A percentile compares a stretch with the other conserved stretches of the same genome.
phyloP scores from a whole-genome alignment of 352 stramenopile species.

The Globisporangium orthogonon region DNA sequence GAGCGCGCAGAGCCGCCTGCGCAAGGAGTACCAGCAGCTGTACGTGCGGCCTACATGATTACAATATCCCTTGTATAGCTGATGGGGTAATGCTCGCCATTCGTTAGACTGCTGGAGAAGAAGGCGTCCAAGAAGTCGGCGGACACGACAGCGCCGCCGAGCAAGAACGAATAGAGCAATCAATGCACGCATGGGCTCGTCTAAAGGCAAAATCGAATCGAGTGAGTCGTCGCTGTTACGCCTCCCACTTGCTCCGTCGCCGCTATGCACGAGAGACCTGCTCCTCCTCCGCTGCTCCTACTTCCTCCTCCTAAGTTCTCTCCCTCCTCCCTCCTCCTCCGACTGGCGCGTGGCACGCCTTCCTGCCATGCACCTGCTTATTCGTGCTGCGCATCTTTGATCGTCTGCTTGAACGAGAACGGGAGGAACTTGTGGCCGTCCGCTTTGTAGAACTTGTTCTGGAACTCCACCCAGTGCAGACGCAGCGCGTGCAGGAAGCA shows the following conservation, averaged over 20 bases:
- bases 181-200: not conserved
- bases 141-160: not conserved
- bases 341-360: not conserved
- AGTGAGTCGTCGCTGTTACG: not conserved
- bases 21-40: slow-evolving; percentile 82
- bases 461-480: slow-evolving; percentile 99
- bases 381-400: slow-evolving; percentile 53
- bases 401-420: slow-evolving; percentile 91
- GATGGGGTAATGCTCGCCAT: not conserved
- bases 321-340: not conserved
- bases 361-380: slow-evolving; percentile 10
- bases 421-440: slow-evolving; percentile 96
- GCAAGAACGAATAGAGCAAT: not conserved
- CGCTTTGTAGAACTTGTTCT: slow-evolving; percentile 99
- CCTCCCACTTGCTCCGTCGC: not conserved
- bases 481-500: slow-evolving; percentile 99
- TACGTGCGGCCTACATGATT: slow-evolving; percentile 13
- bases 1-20: slow-evolving; percentile 63
- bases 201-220: not conserved
- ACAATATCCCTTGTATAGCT: not conserved
- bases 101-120: slow-evolving; percentile 49
- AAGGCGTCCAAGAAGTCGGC: slow-evolving; percentile 37
- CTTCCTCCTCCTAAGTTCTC: not conserved
- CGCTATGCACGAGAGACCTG: slow-evolving; percentile 6
- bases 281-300: too few relatives aligned